phyloP scores from a whole-genome alignment of 2,329 filamentous ascomycete species.

The Aspergillaceae sp. region DNA sequence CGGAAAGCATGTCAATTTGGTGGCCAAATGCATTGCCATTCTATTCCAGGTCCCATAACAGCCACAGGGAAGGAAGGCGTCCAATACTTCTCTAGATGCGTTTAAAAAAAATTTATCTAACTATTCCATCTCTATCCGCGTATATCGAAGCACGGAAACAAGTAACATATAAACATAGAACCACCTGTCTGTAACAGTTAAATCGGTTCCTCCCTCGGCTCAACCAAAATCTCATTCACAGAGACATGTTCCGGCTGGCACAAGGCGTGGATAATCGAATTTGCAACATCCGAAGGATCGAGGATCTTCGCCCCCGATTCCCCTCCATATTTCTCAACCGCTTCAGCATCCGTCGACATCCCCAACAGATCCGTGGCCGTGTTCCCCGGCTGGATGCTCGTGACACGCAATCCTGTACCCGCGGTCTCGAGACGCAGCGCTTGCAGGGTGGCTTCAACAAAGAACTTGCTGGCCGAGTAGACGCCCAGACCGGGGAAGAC shows the following conservation, averaged over 20 bases:
- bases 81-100: too few relatives aligned
- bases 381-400: slow-evolving; percentile 68
- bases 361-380: slow-evolving; percentile 62
- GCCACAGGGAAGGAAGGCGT: too few relatives aligned
- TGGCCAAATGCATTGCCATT: too few relatives aligned
- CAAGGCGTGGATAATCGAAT: slow-evolving; percentile 64
- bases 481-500: slow-evolving; percentile 74
- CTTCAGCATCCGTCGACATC: slow-evolving; percentile 68
- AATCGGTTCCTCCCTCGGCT: slow-evolving; percentile 68
- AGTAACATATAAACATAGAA: too few relatives aligned
- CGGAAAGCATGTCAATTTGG: too few relatives aligned
- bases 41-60: too few relatives aligned
- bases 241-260: slow-evolving; percentile 66
- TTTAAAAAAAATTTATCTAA: not conserved
- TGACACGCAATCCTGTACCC: slow-evolving; percentile 63
- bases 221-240: slow-evolving; percentile 72
- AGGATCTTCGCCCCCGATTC: slow-evolving; percentile 67
- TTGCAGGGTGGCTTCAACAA: slow-evolving; percentile 75
- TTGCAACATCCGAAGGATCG: slow-evolving; percentile 64
- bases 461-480: slow-evolving; percentile 77
- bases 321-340: slow-evolving; percentile 69
- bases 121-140: not conserved
- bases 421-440: slow-evolving; percentile 66
- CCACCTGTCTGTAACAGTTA: slow-evolving; percentile 21
- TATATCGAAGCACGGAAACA: not conserved